These are phyloP conservation scores for Perkinsus olseni DNA, from an alignment of 169 alveolate species.

Conservation along the genomic window DNA sequence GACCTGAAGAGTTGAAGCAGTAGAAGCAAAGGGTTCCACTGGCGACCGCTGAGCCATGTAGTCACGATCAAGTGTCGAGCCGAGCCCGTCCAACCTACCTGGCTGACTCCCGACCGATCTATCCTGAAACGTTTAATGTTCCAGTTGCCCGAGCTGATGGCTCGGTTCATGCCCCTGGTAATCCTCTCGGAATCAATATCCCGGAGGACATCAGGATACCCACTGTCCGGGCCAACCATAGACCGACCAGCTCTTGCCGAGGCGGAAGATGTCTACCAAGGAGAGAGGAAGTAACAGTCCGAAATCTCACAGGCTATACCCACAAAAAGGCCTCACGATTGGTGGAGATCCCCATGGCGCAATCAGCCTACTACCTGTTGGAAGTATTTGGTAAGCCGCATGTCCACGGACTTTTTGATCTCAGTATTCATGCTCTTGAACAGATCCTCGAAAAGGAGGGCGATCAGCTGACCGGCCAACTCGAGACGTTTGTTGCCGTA, in stretches of 20 bases:
- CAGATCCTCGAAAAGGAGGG: conserved; percentile 91
- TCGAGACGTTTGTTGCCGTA: conserved; percentile 99
- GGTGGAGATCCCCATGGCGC: no score
- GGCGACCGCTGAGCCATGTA: no score
- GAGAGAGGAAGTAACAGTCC: neutral
- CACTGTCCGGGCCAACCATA: conserved; percentile 12
- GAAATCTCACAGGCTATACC: no score
- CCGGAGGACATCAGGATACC: conserved; percentile 77
- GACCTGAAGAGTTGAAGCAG: conserved; percentile 45
- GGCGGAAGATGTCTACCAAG: neutral
- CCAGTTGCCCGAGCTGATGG: conserved; percentile 99
- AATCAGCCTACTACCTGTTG: neutral
- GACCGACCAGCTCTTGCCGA: neutral
- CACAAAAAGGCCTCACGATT: no score
- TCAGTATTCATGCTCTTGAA: conserved; percentile 54
- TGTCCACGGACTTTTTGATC: conserved; percentile 45
- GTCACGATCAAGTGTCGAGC: neutral
- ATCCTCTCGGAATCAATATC: conserved; percentile 81
- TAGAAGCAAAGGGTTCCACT: no score
- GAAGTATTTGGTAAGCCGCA: conserved; percentile 8
- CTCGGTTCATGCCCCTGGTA: conserved; percentile 88
- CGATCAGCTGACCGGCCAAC: conserved; percentile 95
- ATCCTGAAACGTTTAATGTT: conserved; percentile 92
- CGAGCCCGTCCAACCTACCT: conserved; percentile 26
- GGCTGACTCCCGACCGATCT: conserved; percentile 96